Evolutionary conservation across 257 asterid genomes (phyloP).

Genomic region (Capsicum rhomboideum): DNA sequence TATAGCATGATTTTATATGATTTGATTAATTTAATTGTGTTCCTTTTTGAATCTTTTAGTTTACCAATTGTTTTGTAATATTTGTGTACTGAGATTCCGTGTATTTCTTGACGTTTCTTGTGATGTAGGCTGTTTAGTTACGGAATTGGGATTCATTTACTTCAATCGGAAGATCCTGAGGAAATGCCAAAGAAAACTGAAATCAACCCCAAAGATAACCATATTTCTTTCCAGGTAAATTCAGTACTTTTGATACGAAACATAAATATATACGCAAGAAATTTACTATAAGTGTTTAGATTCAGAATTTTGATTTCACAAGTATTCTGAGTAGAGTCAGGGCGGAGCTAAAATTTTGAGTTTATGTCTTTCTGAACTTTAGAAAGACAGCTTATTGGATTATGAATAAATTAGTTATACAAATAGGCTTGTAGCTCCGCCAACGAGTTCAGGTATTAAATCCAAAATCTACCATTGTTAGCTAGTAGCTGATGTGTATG

Average conservation of each 20-base stretch:
- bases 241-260: neutral
- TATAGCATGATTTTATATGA: neutral
- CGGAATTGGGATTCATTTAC: constrained; percentile 86
- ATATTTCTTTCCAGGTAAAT: constrained; percentile 88
- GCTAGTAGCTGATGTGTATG: neutral
- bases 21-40: neutral
- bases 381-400: neutral
- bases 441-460: too few relatives aligned
- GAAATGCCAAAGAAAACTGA: constrained; percentile 54
- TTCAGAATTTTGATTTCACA: too few relatives aligned
- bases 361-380: neutral
- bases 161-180: constrained; percentile 74
- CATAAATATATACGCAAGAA: neutral
- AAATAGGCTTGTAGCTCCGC: too few relatives aligned
- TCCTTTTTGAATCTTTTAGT: neutral
- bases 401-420: neutral
- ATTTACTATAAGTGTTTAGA: too few relatives aligned
- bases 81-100: neutral
- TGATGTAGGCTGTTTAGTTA: constrained; percentile 76
- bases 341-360: neutral
- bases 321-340: neutral
- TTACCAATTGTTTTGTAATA: neutral
- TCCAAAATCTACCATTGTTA: too few relatives aligned
- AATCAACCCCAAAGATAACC: constrained; percentile 90
- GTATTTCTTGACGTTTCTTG: neutral